Base-by-base conservation (phyloP, 306 rosid species). In the Hylodesmum podocarpum region DNA sequence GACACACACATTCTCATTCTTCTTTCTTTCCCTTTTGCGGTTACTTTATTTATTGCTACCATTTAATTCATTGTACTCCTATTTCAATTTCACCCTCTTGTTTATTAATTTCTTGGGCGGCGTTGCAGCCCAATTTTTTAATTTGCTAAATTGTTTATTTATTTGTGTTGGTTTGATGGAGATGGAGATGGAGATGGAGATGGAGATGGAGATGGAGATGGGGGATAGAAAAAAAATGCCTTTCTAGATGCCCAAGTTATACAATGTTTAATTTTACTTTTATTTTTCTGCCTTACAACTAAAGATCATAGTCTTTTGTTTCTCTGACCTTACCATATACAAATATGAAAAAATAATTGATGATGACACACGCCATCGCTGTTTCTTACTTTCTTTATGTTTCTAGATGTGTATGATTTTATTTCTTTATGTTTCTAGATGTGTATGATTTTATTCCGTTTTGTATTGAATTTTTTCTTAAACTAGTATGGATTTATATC, bases 81-180 rank as follows among this genome's bases (percentile, higher is more conserved):
- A 29, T 77, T 7, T 44, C 50, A 44, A 2, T 47, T 81, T 72
- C 61, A 53, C 80, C 62, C 40, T 54, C 39, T 61, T 18, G 3
- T 64, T 81, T 77, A 62, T 83, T 87, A 29, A 83, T 70, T 73
- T 61, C 58, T 40, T 54, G 8, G 43, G 70, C 86, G 85, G 95
- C 82, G 75, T 70, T 72, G 13, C 59, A 61, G 34, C 65, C n/a
- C 15, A 58, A 36, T 73, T 53, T 8, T 80, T 77, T 53, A 37
- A 77, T 66, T 76, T 19, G 6, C 3, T 16, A 46, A 33, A 28
- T 14, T 3, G 1, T 37, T 50, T 76, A 64, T 36, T 76, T 66
- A 54, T 31, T 68, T n/a, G 1, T 31, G 3, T 43, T 43, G 9
- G 24, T 65, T 72, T 73, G 33, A 61, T 13, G 6, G 21, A 59